These are phyloP conservation scores for Pseudopyrenochaeta lycopersici DNA, from an alignment of 2,329 filamentous ascomycete species.

Conservation along the genomic window DNA sequence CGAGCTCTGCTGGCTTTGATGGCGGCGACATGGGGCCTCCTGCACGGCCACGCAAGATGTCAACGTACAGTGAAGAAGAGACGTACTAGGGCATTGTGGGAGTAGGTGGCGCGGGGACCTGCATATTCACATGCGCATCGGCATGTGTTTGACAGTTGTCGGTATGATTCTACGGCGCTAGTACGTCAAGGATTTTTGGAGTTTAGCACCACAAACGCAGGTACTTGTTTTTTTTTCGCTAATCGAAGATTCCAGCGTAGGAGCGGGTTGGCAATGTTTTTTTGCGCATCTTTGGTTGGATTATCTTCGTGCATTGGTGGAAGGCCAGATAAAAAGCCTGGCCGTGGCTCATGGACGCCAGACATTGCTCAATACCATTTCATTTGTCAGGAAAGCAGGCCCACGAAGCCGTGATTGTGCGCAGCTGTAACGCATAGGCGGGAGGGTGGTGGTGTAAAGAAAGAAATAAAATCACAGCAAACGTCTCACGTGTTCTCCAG, in stretches of 20 bases:
- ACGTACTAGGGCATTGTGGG: constrained; percentile 57
- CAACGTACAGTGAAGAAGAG: constrained; percentile 63
- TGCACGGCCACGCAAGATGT: constrained; percentile 59
- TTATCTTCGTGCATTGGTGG: constrained; percentile 15
- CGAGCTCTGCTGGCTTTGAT: constrained; percentile 47
- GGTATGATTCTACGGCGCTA: constrained; percentile 30
- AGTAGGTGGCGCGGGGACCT: constrained; percentile 15
- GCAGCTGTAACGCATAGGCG: neutral
- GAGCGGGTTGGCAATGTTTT: constrained; percentile 1
- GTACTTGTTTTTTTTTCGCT: constrained; percentile 9
- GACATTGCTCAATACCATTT: constrained; percentile 40
- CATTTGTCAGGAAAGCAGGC: constrained; percentile 32
- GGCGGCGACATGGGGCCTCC: constrained; percentile 58
- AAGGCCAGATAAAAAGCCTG: neutral
- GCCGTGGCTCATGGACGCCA: constrained; percentile 19
- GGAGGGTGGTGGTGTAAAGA: too few species aligned
- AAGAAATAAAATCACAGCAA: neutral
- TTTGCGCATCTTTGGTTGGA: constrained; percentile 4
- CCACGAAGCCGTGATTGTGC: neutral
- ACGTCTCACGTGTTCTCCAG: neutral
- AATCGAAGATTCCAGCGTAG: neutral
- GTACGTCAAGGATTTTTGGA: constrained; percentile 28
- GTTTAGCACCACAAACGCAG: constrained; percentile 16
- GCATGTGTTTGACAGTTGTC: constrained; percentile 18
- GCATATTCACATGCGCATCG: constrained; percentile 29